These are phyloP conservation scores for Climacium dendroides DNA, from an alignment of 225 moss, liverwort and hornwort species.

Conservation along the genomic window DNA sequence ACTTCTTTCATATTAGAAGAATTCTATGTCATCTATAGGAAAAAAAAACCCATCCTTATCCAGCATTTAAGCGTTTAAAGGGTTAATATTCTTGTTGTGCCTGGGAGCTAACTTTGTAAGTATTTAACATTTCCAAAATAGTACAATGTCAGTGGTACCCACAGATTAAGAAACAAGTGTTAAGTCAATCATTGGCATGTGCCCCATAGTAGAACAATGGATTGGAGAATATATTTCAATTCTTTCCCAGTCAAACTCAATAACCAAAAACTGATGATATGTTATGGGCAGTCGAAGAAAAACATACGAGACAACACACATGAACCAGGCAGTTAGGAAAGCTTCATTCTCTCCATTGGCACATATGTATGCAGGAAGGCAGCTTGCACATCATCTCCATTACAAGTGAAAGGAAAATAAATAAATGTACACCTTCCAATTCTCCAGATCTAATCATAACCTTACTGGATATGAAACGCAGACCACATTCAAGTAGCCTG, in stretches of 20 bases:
- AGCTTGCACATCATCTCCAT: neutral
- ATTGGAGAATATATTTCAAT: no score
- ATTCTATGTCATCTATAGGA: no score
- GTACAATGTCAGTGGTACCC: neutral
- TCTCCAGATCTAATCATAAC: neutral
- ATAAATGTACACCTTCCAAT: constrained; percentile 11
- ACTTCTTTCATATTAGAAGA: no score
- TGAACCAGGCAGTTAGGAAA: neutral
- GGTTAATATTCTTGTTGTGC: neutral
- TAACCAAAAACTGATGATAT: neutral
- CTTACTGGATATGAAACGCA: neutral
- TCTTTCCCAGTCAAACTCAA: neutral
- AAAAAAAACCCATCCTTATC: no score
- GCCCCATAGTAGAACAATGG: neutral
- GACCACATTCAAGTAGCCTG: neutral
- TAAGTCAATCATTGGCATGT: neutral
- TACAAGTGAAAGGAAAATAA: constrained; percentile 15
- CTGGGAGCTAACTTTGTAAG: neutral
- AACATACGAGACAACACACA: neutral
- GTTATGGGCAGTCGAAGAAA: neutral
- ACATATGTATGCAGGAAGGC: neutral
- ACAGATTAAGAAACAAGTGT: neutral
- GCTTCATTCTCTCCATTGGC: neutral
- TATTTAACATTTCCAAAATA: neutral
- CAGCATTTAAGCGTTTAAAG: no score